Evolutionary conservation across 1,139 yeast genomes (phyloP), one percentile per base, ranked within the genome.

Genomic region (Schizosaccharomyces versatilis): DNA sequence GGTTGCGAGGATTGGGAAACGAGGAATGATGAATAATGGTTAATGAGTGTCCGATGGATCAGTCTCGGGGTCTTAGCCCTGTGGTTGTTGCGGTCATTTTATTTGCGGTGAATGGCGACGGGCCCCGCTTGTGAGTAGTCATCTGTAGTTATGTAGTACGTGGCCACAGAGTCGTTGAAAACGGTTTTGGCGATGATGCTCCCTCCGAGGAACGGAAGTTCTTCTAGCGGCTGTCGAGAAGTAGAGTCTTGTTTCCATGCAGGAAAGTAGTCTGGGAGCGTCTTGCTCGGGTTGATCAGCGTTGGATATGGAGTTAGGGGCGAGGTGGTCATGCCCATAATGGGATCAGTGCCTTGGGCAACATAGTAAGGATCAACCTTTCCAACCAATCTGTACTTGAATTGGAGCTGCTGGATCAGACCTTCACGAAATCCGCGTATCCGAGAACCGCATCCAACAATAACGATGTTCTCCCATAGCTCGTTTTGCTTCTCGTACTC

Each of bases 401-500:
- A 74, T 47, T 75, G 73, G 49, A 90, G 69, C 60, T 75, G 73
- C 40, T 76, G 73, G 58, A 83, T 65, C 1, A 90, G 64, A 1
- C 83, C 81, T 55, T 83, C 90, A 62, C 77, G 77, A 59, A 90
- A 76, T 0, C 97, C 97, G 40, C 75, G 75, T 54, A 88, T 81
- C 51, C 75, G 73, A 54, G 80, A 73, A 0, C 95, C 83, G 17
- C 80, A 76, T 1, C 98, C 98, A 47, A 80, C 75, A 54, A 88
- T 68, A 19, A 88, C 76, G 57, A 90, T 69, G 66, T 84, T 85
- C 62, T 86, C 94, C 78, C 85, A 90, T 62, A 90, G 78, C 56
- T 82, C 90, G 67, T 83, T 94, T 60, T 93, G 76, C 64, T 80
- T 80, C 7, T 40, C 39, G 12, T 54, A 47, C 24, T 57, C 59